Base-by-base conservation (phyloP, 192 early-diverging fungal genomes). In the Lobosporangium transversale region DNA sequence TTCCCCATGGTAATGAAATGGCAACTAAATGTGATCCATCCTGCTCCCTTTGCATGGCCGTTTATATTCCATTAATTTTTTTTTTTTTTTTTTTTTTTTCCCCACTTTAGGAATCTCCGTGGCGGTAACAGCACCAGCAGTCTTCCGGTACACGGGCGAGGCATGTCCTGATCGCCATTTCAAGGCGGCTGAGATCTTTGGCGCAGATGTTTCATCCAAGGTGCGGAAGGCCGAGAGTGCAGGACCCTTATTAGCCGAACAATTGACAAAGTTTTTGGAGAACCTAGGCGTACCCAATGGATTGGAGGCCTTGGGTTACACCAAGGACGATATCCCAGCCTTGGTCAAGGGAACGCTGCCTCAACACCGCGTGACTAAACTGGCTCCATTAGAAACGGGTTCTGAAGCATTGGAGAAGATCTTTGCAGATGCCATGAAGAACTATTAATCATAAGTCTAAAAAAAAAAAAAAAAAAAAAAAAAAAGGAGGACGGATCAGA, bases 341-440 rank as follows among this genome's bases (percentile, higher is more conserved):
- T 70, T 97, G 62, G 93, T 97, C 21, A 86, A 93, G 56, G 93
- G 94, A 33, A 94, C 93, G 12, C 62, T 97, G 68, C 95, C 95
- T 7, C 95, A 97, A 80, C 92, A 97, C 74, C 90, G 95, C 49
- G 95, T 97, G 20, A 93, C 93, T 58, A 95, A 95, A 75, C 80
- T 97, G 68, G 90, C 95, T n/a, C 95, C 95, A 20, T 35, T 82
- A 23, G 81, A 86, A 10, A 83, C 85, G 33, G 91, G 84, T 29
- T 78, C 79, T 24, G 91, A 94, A 60, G 87, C 86, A 14, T 62
- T 94, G 37, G 84, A 84, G 48, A 53, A 70, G 32, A 74, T 94
- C 68, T 89, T 94, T 82, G 91, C 90, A 68, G 73, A 81, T 40
- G 68, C 86, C 15, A 58, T 88, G 68, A 85, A 53, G 65, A 88